phyloP scores from a whole-genome alignment of 2,329 filamentous ascomycete species.

The Colletotrichum camelliae region DNA sequence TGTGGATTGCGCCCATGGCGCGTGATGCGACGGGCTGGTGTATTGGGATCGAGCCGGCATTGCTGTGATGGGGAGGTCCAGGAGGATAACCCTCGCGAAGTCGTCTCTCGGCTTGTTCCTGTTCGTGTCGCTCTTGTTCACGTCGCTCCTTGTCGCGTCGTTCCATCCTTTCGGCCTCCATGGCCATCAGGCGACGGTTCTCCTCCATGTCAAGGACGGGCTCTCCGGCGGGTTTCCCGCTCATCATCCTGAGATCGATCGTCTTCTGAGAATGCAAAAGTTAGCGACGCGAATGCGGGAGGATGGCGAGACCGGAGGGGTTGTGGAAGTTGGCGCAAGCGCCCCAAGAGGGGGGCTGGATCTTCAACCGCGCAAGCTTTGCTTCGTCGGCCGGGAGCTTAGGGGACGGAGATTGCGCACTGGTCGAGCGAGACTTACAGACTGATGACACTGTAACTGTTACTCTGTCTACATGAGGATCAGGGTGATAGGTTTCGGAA shows the following conservation, averaged over 20 bases:
- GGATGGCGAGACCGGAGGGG: not conserved
- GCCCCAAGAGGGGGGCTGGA: slow-evolving; percentile 12
- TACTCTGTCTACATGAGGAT: slow-evolving; percentile 15
- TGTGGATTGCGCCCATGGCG: slow-evolving; percentile 83
- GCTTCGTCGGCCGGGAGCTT: not conserved
- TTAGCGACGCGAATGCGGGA: not conserved
- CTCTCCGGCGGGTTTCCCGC: slow-evolving; percentile 23
- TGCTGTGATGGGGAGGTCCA: slow-evolving; percentile 79
- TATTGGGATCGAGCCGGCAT: slow-evolving; percentile 85
- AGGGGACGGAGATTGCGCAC: not conserved
- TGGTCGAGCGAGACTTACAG: slow-evolving; percentile 5
- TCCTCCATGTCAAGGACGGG: not conserved
- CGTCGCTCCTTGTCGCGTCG: slow-evolving; percentile 48
- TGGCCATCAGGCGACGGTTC: slow-evolving; percentile 21
- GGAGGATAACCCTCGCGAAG: slow-evolving; percentile 70
- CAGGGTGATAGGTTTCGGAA: not conserved
- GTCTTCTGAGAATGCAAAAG: not conserved
- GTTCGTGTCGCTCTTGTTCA: slow-evolving; percentile 58
- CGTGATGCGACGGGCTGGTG: slow-evolving; percentile 93
- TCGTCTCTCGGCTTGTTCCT: slow-evolving; percentile 68
- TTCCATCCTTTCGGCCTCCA: slow-evolving; percentile 48
- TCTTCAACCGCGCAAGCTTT: slow-evolving; percentile 16
- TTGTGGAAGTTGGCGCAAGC: slow-evolving; percentile 5
- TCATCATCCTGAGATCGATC: slow-evolving; percentile 23
- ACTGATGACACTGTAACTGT: slow-evolving; percentile 5